Evolutionary conservation across 116 monocot genomes (phyloP), one percentile per base, ranked within the genome.

Genomic region (Zostera marina): DNA sequence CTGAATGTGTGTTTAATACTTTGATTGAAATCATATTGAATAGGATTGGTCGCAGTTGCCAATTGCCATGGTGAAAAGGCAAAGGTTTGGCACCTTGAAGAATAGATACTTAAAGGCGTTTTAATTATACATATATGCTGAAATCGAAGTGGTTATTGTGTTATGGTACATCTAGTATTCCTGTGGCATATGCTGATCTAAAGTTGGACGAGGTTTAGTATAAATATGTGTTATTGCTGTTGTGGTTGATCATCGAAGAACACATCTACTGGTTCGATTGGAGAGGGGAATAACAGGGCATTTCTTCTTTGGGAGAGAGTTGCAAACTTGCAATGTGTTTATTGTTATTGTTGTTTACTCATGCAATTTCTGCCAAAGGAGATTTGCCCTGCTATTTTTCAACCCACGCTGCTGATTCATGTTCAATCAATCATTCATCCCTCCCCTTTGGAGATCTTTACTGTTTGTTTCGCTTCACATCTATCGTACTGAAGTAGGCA

Each of bases 331-430:
- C 22, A 1, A 25, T 54, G 13, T 12, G 11, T 54, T 54, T 23
- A 24, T 9, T 0, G 22, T 26, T 11, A 22, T 11, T 54, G 14
- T 19, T 51, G 19, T 51, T 16, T 51, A 21, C 20, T 51, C 9
- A 8, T 51, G 49, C 49, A 19, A 32, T 55, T 13, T 32, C 55
- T 55, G 55, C 55, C 55, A 55, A 55, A 55, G 55, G 55, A 55
- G 55, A 55, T 23, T 55, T 55, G 55, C 55, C 55, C 55, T 55
- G 55, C 55, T 32, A 55, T 55, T 55, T 24, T 47, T 47, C 47
- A 32, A 51, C 49, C 16, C 20, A 16, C 49, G 10, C 49, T n/a
- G n/a, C n/a, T n/a, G n/a, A n/a, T n/a, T n/a, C n/a, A n/a, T n/a
- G n/a, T n/a, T n/a, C n/a, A n/a, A n/a, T n/a, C 10, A 17, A 4